Evolutionary conservation across 371 early-diverging fungal genomes (phyloP).

Genomic region (Coemansia sp.): DNA sequence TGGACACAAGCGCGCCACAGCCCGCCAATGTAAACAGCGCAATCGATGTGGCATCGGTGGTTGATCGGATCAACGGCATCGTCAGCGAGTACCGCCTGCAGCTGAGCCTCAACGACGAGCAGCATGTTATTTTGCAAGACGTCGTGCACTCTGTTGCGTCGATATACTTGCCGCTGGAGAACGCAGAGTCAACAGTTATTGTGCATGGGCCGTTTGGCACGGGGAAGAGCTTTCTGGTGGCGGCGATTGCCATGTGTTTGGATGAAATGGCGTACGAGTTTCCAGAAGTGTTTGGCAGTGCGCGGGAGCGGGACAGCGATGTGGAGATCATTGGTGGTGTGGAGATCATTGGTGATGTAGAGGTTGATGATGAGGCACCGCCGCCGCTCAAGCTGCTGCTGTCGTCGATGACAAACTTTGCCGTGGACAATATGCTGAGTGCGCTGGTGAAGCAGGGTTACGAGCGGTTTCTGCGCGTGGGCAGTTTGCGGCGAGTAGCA

Average conservation of each 20-base stretch:
- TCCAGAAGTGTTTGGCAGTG: conserved; percentile 39
- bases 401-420: conserved; percentile 78
- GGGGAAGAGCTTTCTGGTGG: conserved; percentile 66
- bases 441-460: conserved; percentile 70
- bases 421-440: conserved; percentile 81
- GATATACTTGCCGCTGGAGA: conserved; percentile 45
- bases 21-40: no score
- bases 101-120: conserved; percentile 55
- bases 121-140: conserved; percentile 58
- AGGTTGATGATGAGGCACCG: not conserved
- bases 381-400: conserved; percentile 54
- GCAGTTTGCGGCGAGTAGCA: conserved; percentile 80
- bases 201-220: conserved; percentile 72
- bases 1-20: conserved; percentile 16
- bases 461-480: conserved; percentile 78
- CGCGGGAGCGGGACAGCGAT: conserved; percentile 5
- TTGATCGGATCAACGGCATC: conserved; percentile 14
- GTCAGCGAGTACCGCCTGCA: conserved; percentile 14
- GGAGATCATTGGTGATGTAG: not conserved
- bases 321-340: not conserved
- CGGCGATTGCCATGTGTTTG: conserved; percentile 74
- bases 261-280: conserved; percentile 57
- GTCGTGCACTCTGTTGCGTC: conserved; percentile 60
- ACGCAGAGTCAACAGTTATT: conserved; percentile 51
- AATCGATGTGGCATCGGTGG: conserved; percentile 4